These are phyloP conservation scores for Colletotrichum neosansevieriae DNA, from an alignment of 2,329 filamentous ascomycete species.

Conservation along the genomic window DNA sequence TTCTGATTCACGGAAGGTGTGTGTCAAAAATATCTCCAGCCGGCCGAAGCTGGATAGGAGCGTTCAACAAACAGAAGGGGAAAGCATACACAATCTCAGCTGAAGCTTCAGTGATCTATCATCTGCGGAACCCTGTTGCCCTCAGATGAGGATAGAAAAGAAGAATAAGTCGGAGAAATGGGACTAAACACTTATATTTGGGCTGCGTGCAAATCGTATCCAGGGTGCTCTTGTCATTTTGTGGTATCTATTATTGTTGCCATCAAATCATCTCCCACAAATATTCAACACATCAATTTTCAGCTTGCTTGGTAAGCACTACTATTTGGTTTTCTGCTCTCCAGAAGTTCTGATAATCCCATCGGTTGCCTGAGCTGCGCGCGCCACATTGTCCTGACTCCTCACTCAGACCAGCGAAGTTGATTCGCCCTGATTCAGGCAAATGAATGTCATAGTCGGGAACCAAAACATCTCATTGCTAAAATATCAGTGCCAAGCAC, in stretches of 20 bases:
- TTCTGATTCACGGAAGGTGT: constrained; percentile 16
- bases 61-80: constrained; percentile 81
- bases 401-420: constrained; percentile 21
- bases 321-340: neutral
- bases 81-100: constrained; percentile 89
- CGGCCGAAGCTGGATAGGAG: constrained; percentile 76
- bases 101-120: constrained; percentile 88
- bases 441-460: constrained; percentile 17
- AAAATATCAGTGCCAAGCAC: constrained; percentile 7
- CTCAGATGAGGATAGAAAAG: constrained; percentile 65
- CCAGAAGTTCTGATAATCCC: neutral
- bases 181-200: too few species aligned
- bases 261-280: too few species aligned
- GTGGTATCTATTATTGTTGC: too few species aligned
- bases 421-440: constrained; percentile 25
- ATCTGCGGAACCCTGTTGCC: constrained; percentile 83
- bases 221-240: too few species aligned
- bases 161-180: constrained; percentile 32
- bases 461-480: constrained; percentile 19
- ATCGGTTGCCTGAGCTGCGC: constrained; percentile 26
- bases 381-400: constrained; percentile 8
- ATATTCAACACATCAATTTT: too few species aligned
- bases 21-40: constrained; percentile 83
- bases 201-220: too few species aligned
- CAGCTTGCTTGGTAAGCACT: neutral